These are phyloP conservation scores for Glycyrrhiza uralensis DNA, from an alignment of 306 rosid species.

Conservation along the genomic window DNA sequence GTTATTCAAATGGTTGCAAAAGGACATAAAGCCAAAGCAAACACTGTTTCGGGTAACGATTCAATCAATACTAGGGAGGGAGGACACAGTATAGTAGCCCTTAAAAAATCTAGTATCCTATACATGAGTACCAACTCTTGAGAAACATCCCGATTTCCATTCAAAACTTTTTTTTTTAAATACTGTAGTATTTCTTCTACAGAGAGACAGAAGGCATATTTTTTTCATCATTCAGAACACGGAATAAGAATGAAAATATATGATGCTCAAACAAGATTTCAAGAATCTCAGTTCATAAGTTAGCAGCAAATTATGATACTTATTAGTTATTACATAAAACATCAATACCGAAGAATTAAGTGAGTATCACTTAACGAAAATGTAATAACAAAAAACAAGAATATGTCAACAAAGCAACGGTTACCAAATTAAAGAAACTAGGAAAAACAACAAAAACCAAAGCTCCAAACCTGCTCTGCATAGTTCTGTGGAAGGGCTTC, in stretches of 20 bases:
- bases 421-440: constrained; percentile 22
- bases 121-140: too few relatives aligned
- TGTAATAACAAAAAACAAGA: neutral
- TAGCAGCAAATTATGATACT: neutral
- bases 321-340: neutral
- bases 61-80: neutral
- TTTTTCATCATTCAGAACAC: too few relatives aligned
- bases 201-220: too few relatives aligned
- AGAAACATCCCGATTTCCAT: too few relatives aligned
- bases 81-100: too few relatives aligned
- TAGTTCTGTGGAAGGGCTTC: constrained; percentile 95
- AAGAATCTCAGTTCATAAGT: neutral
- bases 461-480: constrained; percentile 79
- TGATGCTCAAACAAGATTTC: neutral
- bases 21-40: neutral
- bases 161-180: too few relatives aligned
- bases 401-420: neutral
- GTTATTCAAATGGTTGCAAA: neutral
- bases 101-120: too few relatives aligned
- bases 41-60: neutral
- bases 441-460: constrained; percentile 19
- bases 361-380: neutral
- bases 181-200: too few relatives aligned
- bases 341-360: neutral
- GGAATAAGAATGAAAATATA: neutral